Base-by-base conservation (phyloP, 129 eudicot genomes). In the Smallanthus sonchifolius region DNA sequence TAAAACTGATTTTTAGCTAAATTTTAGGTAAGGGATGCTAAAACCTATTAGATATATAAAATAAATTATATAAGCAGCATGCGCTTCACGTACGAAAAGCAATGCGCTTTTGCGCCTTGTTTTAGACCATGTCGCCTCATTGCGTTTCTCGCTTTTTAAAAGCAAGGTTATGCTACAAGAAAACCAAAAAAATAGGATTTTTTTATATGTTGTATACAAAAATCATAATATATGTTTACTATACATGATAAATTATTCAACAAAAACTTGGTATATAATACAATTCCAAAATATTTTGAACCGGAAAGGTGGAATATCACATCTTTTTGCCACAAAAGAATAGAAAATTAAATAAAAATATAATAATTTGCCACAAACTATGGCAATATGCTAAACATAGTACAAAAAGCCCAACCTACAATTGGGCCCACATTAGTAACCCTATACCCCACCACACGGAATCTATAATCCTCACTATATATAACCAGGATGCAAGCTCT, bases 391-490 rank as follows among this genome's bases (percentile, higher is more conserved):
- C 35, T 0, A 6, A 13, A 34, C 34, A 11, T 32, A 4, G 67
- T 16, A 49, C 30, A 3, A 1, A 10, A 36, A 42, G 32, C 76
- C 65, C 61, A 48, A n/a, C 62, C 35, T 6, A 51, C 14, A 30
- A 44, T 24, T 2, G 37, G 77, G 43, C 77, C 77, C 77, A 72
- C 76, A 20, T 1, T 17, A 24, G 17, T 24, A 43, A 5, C 38
- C 64, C 64, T 57, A 20, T 57, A 57, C 38, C 37, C 64, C 38
- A 24, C 64, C 64, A 30, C 40, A 60, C 17, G 11, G 39, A 30
- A 51, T 45, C 72, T 51, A 15, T 7, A 65, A 28, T 39, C 70
- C 51, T 37, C 51, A 20, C 35, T 17, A 28, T 24, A 36, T 38
- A 24, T 24, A 24, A 24, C 30, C 30, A 24, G 30, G 30, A 24